Base-by-base conservation (phyloP, 192 early-diverging fungal species). In the Coemansia sp. region DNA sequence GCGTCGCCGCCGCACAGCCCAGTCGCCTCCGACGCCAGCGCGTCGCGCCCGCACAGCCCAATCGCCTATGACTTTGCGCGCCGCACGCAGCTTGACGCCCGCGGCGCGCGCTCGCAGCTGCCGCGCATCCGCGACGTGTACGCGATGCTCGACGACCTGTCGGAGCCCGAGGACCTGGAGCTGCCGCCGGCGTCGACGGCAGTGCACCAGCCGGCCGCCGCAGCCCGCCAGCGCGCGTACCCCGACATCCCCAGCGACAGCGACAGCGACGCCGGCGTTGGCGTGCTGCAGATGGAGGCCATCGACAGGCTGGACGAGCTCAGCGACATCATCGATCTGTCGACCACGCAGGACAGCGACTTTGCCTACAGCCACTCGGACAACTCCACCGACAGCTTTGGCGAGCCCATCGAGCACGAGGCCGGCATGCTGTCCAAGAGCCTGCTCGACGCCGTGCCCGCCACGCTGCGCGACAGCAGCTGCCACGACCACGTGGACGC, bases 361-460 rank as follows among this genome's bases (percentile, higher is more conserved):
- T 64, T 41, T 30, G 60, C 51, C 19, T 75, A 75, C 30, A 53
- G 60, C 27, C 46, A 53, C 34, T 64, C 71, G 10, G 59, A 67
- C 40, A 62, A 58, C 61, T 75, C 71, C 8, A 63, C 60, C 0
- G 71, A 75, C 53, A 75, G 71, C 39, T 75, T 75, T 60, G 71
- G 71, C 42, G 71, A 67, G 65, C 71, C 65, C 4, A 64, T 75
- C 22, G 71, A 62, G 53, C 65, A 67, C 20, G 53, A 59, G 29
- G 43, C 65, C 1, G 65, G 71, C 8, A 62, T 75, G 40, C 22
- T 75, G 52, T 14, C 38, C 17, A 39, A 66, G 41, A 53, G 55
- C 19, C 23, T 67, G 31, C n/a, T 54, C 21, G 44, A 36, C 32
- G 20, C n/a, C 14, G 15, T 41, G 15, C 38, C 38, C n/a, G 27